Base-by-base conservation (phyloP, 139 green algal species). In the Micromonas commoda region DNA sequence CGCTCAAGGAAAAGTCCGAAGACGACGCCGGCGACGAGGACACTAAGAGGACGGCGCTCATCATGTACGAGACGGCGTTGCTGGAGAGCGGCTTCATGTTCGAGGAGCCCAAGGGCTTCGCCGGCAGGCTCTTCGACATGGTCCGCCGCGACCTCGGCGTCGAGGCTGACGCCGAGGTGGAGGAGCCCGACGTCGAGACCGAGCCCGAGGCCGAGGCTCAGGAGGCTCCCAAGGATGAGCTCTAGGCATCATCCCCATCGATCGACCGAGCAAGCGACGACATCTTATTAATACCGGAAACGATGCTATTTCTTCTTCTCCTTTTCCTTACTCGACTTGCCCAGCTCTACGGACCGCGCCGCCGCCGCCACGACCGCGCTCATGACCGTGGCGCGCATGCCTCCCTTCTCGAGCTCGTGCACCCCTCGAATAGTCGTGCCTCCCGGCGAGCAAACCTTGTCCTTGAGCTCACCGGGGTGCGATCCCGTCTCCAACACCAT, bases 401-500 rank as follows among this genome's bases (percentile, higher is more conserved):
- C 92, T 0, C 65, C 91, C 83, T 93, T 93, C 84, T 98, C 94
- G 52, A 98, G 86, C 73, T 91, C 92, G 60, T 95, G 89, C 24
- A 98, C 89, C 2, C 89, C 93, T 3, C 90, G 89, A 73, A 98
- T 98, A 26, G 94, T 98, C 13, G 94, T 97, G n/a, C 94, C 79
- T 45, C 67, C 93, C 0, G 94, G 94, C 0, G 88, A 94, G 0
- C 89, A 93, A n/a, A 98, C 94, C 85, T 92, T 93, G 79, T 97
- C 93, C 71, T 97, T 97, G 23, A 97, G 84, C 80, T 77, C 79
- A 9, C 91, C 93, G 6, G 91, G 92, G 77, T 98, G 94, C 81
- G 88, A 92, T 28, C 94, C 94, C 3, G 89, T 96, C 73, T 98
- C 90, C 52, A 97, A 77, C 70, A 98, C 94, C 94, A 98, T 97